These are phyloP conservation scores for Pelargonium fulgidum DNA, from an alignment of 441 rosid species.

Conservation along the genomic window DNA sequence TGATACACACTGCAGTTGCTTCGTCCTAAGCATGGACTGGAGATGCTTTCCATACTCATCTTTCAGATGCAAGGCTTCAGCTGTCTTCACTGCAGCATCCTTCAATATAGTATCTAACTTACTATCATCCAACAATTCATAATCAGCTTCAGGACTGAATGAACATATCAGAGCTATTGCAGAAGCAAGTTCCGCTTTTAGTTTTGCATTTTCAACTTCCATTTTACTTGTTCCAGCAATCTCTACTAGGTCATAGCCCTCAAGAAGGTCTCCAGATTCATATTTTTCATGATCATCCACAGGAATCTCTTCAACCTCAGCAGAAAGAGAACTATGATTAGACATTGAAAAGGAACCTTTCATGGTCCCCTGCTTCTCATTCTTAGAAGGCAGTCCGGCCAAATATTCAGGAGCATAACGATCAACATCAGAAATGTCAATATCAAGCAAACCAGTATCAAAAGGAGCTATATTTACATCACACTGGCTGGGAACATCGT, in stretches of 20 bases:
- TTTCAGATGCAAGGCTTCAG: constrained; percentile 77
- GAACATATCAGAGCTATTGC: constrained; percentile 77
- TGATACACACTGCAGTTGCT: constrained; percentile 66
- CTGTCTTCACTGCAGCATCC: constrained; percentile 76
- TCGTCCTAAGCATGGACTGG: constrained; percentile 61
- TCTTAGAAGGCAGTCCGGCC: constrained; percentile 42
- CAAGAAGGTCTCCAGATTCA: constrained; percentile 46
- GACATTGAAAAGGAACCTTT: constrained; percentile 60
- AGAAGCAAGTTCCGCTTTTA: constrained; percentile 98
- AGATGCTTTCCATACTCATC: constrained; percentile 76
- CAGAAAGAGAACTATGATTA: constrained; percentile 54
- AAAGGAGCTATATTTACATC: constrained; percentile 88
- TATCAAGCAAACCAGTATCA: constrained; percentile 68
- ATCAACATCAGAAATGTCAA: constrained; percentile 73
- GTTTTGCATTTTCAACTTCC: constrained; percentile 96
- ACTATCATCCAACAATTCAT: constrained; percentile 59
- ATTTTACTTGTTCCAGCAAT: constrained; percentile 93
- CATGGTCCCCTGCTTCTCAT: constrained; percentile 42
- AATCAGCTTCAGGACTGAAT: constrained; percentile 56
- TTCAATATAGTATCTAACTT: constrained; percentile 50
- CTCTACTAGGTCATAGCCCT: constrained; percentile 62
- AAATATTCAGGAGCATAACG: constrained; percentile 82
- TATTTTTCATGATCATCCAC: constrained; percentile 42
- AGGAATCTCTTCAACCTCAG: constrained; percentile 47
- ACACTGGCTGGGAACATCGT: constrained; percentile 84